Base-by-base conservation (phyloP, 2,329 filamentous ascomycete species). In the Penicillium sp. region DNA sequence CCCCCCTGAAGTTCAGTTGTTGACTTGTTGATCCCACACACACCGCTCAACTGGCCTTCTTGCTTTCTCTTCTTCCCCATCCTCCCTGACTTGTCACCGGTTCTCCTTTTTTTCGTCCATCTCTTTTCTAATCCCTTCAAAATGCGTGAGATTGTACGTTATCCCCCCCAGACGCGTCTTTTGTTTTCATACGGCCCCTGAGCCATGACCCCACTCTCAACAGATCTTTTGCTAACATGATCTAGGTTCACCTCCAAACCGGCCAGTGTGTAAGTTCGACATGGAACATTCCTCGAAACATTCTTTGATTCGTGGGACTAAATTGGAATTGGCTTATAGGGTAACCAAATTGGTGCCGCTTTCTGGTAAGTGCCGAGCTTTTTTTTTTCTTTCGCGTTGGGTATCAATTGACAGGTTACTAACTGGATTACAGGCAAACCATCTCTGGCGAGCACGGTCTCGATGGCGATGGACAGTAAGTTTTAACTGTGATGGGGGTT, bases 321-420 rank as follows among this genome's bases (percentile, higher is more conserved):
- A 71, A 67, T 61, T 53, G 60, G 61, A 56, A 69, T 61, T 68
- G 72, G 67, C 55, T 50, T 51, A 71, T 73, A 97, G 93, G 94
- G 94, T 87, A 99, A 99, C 90, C 94, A 99, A 91, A 96, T 97
- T 73, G 94, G 94, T 93, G 94, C 94, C 85, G 94, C 94, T 82
- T 99, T 99, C 87, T 99, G 94, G 89, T 91, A 81, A 70, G 86
- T 83, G 53, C 53, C 21, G 31, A 53, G 44, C 45, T 21, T 47
- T 43, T 49, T 53, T 29, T 47, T 42, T 42, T 29, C 27, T n/a
- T n/a, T 49, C 49, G 49, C 51, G 49, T 53, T 38, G 39, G 53
- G 53, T 41, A 58, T 54, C 64, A 60, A 64, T 65, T 66, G 58
- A 55, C 49, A 57, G 47, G 58, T 36, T 64, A 70, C 78, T 84